Base-by-base conservation (phyloP, 2,329 filamentous ascomycete genomes). In the Hypoxylon sp. region DNA sequence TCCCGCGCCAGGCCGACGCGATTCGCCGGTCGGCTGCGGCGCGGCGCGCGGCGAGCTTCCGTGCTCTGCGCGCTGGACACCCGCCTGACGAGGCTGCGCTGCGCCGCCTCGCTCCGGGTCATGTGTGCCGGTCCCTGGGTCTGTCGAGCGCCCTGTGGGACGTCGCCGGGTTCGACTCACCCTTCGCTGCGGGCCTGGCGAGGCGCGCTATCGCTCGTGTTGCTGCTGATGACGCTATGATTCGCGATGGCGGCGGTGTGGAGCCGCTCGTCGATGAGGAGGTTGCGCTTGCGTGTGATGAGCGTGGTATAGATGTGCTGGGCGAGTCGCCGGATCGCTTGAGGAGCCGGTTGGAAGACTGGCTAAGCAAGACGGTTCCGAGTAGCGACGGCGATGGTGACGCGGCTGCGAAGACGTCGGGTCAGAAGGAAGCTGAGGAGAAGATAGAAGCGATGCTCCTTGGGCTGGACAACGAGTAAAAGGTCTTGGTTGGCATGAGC, bases 1-100 rank as follows among this genome's bases (percentile, higher is more conserved):
- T 97, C 56, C 94, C 94, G 0, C 78, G 77, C 33, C 94, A 97
- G 76, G 78, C 91, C 5, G 77, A 81, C 29, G 81, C 86, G 33
- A 75, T 86, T 57, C 76, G 84, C 48, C 69, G 69, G 13, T 79
- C 81, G 63, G 75, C 79, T 1, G 84, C 90, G 70, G 73, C 77
- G 45, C 75, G 84, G 8, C 78, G 88, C 8, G 69, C 63, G 26
- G 70, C 70, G 1, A 81, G 81, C 7, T 85, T 86, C 68, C 74
- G 78, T 40, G 73, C 75, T 15, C 62, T 80, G 23, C 70, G 35
- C 21, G 4, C 41, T 3, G 15, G 24, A 2, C 2, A 9, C 24
- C 24, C 41, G 41, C n/a, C n/a, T n/a, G 15, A 18, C 20, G 23
- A 24, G n/a, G 27, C 35, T 11, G 15, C 1, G n/a, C 24, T 4